Percentiles rank a stretch among this genome's conserved stretches.
phyloP scores from a whole-genome alignment of 805 yeast genomes.

The Saccharomycopsis javanensis region DNA sequence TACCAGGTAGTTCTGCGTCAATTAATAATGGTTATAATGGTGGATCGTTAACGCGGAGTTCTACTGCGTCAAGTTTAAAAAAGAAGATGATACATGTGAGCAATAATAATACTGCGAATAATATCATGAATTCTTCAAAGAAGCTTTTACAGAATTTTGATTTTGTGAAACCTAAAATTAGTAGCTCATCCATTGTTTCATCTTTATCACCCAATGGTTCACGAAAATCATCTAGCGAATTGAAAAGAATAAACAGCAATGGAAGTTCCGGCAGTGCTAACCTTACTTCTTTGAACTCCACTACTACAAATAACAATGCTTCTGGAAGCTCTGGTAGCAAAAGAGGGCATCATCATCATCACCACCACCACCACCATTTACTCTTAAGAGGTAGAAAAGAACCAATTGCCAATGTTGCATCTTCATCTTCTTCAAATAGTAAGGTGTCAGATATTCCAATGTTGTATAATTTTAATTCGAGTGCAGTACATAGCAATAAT shows the following conservation, averaged over 20 bases:
- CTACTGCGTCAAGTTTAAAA: constrained; percentile 3
- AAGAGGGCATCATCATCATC: constrained; percentile 13
- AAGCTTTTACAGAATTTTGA: neutral
- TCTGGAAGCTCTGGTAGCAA: neutral
- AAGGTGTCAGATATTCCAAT: constrained; percentile 24
- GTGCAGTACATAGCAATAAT: constrained; percentile 12
- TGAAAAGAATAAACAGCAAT: constrained; percentile 4
- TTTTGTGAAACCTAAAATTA: constrained; percentile 4
- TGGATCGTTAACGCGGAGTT: neutral
- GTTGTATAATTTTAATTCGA: constrained; percentile 27
- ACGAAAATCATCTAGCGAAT: constrained; percentile 9
- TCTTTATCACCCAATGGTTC: constrained; percentile 6
- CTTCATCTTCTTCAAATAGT: constrained; percentile 29
- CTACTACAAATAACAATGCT: constrained; percentile 2
- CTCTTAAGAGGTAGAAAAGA: constrained; percentile 12
- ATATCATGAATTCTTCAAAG: neutral
- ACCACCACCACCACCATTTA: constrained; percentile 18
- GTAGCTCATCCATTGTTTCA: constrained; percentile 5
- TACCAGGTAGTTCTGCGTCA: neutral
- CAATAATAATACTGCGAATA: neutral
- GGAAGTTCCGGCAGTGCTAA: neutral
- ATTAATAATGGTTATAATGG: neutral
- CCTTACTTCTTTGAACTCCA: neutral
- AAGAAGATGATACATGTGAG: neutral
- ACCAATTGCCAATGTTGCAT: constrained; percentile 15